Percentiles rank a stretch among this genome's conserved stretches.
Evolutionary conservation across 495 filamentous ascomycete species (phyloP).

Genomic region (Annulohypoxylon stygium): DNA sequence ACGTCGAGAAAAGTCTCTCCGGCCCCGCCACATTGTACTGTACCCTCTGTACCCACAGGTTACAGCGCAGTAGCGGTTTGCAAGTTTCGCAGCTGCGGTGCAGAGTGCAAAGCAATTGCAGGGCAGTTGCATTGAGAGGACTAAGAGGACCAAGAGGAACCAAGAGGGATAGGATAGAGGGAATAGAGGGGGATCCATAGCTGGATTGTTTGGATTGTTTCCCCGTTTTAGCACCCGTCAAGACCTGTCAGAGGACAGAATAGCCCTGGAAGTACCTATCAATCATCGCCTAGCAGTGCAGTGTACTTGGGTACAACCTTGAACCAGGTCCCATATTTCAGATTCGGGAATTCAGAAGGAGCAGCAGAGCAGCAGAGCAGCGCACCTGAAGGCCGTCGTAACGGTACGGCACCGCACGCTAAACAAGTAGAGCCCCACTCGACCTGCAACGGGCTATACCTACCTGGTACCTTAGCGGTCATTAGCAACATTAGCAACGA

Average conservation of each 20-base stretch:
- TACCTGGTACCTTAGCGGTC: slow-evolving; percentile 5
- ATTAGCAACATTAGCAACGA: slow-evolving; percentile 7
- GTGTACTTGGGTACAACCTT: not conserved
- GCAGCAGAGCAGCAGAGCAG: not conserved
- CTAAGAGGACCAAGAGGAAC: not conserved
- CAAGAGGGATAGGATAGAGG: not conserved
- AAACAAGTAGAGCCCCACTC: slow-evolving; percentile 20
- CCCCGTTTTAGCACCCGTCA: slow-evolving; percentile 8
- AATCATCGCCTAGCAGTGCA: no score
- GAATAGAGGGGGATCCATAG: slow-evolving; percentile 5
- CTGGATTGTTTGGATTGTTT: slow-evolving; percentile 18
- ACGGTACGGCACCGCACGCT: slow-evolving; percentile 15
- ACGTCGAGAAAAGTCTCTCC: slow-evolving; percentile 37
- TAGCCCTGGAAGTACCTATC: no score
- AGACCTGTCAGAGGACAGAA: no score
- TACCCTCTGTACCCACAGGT: slow-evolving; percentile 39
- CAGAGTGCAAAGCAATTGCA: slow-evolving; percentile 20
- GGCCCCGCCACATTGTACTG: slow-evolving; percentile 31
- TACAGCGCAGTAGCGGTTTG: slow-evolving; percentile 29
- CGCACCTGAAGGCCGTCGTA: slow-evolving; percentile 5
- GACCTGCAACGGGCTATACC: slow-evolving; percentile 10
- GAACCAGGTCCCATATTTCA: not conserved
- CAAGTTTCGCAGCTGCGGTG: slow-evolving; percentile 23
- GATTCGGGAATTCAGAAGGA: not conserved
- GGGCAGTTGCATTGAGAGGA: slow-evolving; percentile 12